phyloP scores from a whole-genome alignment of 2,329 filamentous ascomycete species.

The Fusarium dlaminii region DNA sequence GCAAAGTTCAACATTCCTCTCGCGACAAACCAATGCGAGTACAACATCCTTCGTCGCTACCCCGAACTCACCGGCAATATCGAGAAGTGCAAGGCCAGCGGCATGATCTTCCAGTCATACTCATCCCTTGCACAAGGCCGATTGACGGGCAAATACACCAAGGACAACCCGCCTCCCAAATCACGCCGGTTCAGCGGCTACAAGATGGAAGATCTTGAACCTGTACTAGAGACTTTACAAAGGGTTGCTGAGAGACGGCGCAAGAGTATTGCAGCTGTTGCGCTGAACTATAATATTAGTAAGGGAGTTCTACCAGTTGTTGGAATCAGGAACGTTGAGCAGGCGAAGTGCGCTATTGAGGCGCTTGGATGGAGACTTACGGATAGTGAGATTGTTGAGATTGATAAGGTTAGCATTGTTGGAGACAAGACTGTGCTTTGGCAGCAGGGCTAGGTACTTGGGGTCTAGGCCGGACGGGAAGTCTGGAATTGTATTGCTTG shows the following conservation, averaged over 20 bases:
- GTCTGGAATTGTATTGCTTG: neutral
- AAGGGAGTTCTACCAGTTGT: conserved; percentile 4
- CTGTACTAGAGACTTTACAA: neutral
- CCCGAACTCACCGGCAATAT: neutral
- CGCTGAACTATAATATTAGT: conserved; percentile 5
- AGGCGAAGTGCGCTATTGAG: conserved; percentile 2
- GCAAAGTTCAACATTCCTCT: conserved; percentile 21
- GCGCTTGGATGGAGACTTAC: conserved; percentile 11
- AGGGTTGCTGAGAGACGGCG: neutral
- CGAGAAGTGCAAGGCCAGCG: neutral
- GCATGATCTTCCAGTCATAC: conserved; percentile 20
- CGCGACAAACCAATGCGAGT: conserved; percentile 18
- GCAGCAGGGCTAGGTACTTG: neutral
- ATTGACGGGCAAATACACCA: conserved; percentile 5
- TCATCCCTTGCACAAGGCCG: neutral
- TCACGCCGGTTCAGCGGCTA: neutral
- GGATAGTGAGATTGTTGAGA: neutral
- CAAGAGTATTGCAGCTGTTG: conserved; percentile 1
- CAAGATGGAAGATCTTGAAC: conserved; percentile 4
- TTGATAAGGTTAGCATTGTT: conserved; percentile 1
- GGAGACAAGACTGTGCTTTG: conserved; percentile 1
- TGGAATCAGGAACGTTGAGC: conserved; percentile 8
- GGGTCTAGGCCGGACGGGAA: rapidly evolving
- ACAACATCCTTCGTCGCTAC: conserved; percentile 7
- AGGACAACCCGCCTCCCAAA: neutral